Evolutionary conservation across 768 basidiomycete genomes (phyloP).

Genomic region (Panus rudis): DNA sequence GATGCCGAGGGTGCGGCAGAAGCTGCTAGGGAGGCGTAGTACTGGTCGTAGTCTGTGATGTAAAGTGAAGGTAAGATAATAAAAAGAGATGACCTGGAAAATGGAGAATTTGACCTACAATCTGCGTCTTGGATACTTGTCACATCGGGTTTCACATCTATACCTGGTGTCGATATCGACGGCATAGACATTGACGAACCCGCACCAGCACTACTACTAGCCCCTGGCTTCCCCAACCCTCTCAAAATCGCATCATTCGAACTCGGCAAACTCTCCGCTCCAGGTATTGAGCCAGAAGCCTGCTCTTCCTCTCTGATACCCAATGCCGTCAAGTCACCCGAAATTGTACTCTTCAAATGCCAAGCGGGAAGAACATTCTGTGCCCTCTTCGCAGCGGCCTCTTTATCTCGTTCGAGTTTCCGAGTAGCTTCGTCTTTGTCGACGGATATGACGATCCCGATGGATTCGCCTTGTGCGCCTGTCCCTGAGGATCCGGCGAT

Average conservation of each 20-base stretch:
- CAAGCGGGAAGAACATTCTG: constrained; percentile 92
- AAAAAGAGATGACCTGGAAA: neutral
- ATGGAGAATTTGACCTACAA: constrained; percentile 45
- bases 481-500: constrained; percentile 62
- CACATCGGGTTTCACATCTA: constrained; percentile 41
- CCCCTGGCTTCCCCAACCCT: constrained; percentile 45
- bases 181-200: no score
- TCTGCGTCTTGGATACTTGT: constrained; percentile 46
- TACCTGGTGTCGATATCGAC: constrained; percentile 19
- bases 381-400: constrained; percentile 78
- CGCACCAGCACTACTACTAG: no score
- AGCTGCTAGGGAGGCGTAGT: constrained; percentile 72
- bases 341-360: constrained; percentile 95
- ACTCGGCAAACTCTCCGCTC: constrained; percentile 23
- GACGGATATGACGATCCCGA: constrained; percentile 81
- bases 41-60: constrained; percentile 65
- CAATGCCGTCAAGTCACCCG: constrained; percentile 83
- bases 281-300: constrained; percentile 4
- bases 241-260: constrained; percentile 70
- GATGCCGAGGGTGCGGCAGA: constrained; percentile 51
- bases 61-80: neutral
- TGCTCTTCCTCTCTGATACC: constrained; percentile 56
- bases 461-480: constrained; percentile 56
- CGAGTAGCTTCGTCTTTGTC: constrained; percentile 82
- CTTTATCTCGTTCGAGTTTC: constrained; percentile 65